Base-by-base conservation (phyloP, 1,284 basidiomycete genomes). In the Austroboletus niveus region DNA sequence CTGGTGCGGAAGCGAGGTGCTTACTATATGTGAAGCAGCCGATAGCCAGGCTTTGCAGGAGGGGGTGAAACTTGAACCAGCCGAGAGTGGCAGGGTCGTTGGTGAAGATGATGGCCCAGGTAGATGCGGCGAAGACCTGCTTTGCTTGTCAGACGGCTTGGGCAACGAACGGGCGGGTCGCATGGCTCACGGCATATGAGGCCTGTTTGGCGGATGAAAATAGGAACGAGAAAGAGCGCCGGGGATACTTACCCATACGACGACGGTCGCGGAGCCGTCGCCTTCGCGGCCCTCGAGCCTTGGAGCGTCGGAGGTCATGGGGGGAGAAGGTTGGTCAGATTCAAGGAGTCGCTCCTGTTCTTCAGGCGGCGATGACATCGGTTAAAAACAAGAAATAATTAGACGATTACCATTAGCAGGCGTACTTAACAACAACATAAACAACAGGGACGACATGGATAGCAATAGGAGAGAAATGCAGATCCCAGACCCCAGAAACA, bases 21-120 rank as follows among this genome's bases (percentile, higher is more conserved):
- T 24, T 54, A 84, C 87, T 84, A 60, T 81, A 85, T 2, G 79
- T 78, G 62, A 88, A 79, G 27, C 75, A 66, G 4, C 69, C 64
- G 38, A 88, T 62, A 1, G 82, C 75, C 4, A 82, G 64, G 27
- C 75, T 79, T 59, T 88, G 83, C 4, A 88, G 63, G 3, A 78
- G 65, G 0, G 85, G 86, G 59, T 89, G 87, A 58, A 78, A 78
- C 6, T 76, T 75, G 64, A 87, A 89, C 79, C 82, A 84, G 15
- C 79, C 78, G 4, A 78, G 66, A 1, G 68, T 61, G 20, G 62
- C 58, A 2, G 82, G 83, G 51, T 79, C 60, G 49, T 77, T 82
- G 51, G 64, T 67, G 42, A 86, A 63, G 35, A 84, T 64, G 48
- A 74, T 69, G n/a, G 65, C 53, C 83, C 85, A 86, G n/a, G 82